These are phyloP conservation scores for Epichloe coenophiala DNA, from an alignment of 2,329 filamentous ascomycete species.

Conservation along the genomic window DNA sequence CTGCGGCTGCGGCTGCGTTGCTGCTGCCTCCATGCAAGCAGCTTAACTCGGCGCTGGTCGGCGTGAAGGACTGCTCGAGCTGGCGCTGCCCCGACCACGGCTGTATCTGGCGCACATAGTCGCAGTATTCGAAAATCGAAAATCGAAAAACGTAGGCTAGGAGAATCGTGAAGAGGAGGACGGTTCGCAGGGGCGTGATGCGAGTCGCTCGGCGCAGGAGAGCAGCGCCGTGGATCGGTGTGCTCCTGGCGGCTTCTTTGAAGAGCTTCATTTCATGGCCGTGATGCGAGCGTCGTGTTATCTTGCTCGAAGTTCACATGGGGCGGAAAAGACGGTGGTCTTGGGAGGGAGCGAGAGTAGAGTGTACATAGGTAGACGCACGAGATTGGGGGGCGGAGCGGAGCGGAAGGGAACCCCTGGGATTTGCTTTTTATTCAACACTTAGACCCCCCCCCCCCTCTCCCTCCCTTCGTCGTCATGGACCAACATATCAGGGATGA, in stretches of 20 bases:
- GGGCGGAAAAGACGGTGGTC: not conserved
- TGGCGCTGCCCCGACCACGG: slow-evolving; percentile 4
- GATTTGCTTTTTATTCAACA: not conserved
- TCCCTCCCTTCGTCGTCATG: not conserved
- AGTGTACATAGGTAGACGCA: not conserved
- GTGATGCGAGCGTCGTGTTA: not conserved
- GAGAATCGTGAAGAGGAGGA: not conserved
- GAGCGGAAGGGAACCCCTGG: not conserved
- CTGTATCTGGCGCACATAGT: slow-evolving; percentile 5
- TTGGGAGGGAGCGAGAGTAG: not conserved
- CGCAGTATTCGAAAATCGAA: not conserved
- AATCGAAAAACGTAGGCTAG: not conserved
- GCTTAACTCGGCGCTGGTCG: slow-evolving; percentile 6
- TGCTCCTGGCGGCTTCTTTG: not conserved
- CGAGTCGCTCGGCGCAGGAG: not conserved
- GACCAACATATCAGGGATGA: not conserved
- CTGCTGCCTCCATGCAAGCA: slow-evolving; percentile 4
- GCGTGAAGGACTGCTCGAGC: slow-evolving; percentile 7
- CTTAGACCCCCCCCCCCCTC: not conserved
- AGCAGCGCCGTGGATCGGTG: not conserved
- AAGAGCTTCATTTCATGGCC: slow-evolving; percentile 1
- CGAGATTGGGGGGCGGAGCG: no score
- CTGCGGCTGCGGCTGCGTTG: no score
- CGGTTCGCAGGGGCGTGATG: not conserved
- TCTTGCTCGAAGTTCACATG: not conserved